phyloP scores from a whole-genome alignment of 73 alveolate species.

The Durusdinium trenchii region DNA sequence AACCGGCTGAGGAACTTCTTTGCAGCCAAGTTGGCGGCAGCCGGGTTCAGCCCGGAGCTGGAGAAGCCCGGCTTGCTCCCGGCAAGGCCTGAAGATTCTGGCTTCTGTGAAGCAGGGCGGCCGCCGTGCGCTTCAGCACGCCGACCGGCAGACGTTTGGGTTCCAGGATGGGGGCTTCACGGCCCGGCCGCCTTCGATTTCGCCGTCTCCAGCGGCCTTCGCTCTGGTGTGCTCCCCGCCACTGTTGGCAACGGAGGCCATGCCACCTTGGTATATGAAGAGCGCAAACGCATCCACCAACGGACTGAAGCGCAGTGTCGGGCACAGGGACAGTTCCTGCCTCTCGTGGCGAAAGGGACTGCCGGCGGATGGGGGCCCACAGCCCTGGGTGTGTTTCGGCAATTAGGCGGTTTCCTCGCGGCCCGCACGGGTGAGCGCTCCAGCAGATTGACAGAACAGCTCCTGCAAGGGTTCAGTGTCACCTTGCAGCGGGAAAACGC shows the following conservation, averaged over 20 bases:
- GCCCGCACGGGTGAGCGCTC: background rate
- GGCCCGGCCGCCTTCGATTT: constrained; percentile 7
- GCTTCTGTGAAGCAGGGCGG: background rate
- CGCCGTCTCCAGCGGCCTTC: too few species aligned
- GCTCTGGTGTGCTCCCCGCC: background rate
- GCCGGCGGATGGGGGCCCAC: background rate
- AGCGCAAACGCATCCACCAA: background rate
- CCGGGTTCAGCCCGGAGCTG: background rate
- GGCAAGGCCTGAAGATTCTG: background rate
- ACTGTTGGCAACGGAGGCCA: background rate
- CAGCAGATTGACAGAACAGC: background rate
- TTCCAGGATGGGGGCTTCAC: constrained; percentile 2
- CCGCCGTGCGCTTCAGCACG: background rate
- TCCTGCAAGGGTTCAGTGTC: background rate
- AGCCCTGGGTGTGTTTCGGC: background rate
- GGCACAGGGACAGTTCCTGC: background rate
- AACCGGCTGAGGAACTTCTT: background rate
- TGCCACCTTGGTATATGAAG: background rate
- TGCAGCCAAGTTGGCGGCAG: background rate
- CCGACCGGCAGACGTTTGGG: background rate
- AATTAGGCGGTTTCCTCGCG: background rate
- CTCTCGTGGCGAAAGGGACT: background rate
- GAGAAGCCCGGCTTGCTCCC: constrained; percentile 31
- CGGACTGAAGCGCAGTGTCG: background rate
- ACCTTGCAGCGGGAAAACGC: constrained; percentile 10